These are phyloP conservation scores for Entrophospora sp. DNA, from an alignment of 192 early-diverging fungal species.

Conservation along the genomic window DNA sequence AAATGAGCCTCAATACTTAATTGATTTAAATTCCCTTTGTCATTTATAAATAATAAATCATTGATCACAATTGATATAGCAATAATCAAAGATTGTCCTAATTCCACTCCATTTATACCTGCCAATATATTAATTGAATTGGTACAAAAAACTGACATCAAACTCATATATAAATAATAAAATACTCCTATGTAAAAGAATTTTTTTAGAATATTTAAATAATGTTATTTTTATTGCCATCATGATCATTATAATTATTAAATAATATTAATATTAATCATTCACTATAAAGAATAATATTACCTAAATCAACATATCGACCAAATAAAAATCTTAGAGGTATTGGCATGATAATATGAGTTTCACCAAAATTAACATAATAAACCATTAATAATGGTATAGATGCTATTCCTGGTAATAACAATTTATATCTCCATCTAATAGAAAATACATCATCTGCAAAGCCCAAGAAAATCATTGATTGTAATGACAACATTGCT, in stretches of 20 bases:
- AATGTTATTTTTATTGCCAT: neutral
- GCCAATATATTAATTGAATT: slow-evolving; percentile 98
- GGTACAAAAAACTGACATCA: slow-evolving; percentile 89
- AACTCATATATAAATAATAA: slow-evolving; percentile 90
- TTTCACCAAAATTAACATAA: slow-evolving; percentile 79
- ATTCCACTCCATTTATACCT: slow-evolving; percentile 97
- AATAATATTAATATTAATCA: no score
- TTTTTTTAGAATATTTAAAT: neutral
- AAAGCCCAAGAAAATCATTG: slow-evolving; percentile 97
- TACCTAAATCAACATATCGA: slow-evolving; percentile 72
- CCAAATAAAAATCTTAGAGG: slow-evolving; percentile 68
- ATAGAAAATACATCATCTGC: slow-evolving; percentile 97
- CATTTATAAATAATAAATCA: slow-evolving; percentile 61
- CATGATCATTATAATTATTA: no score
- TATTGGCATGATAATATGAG: slow-evolving; percentile 80
- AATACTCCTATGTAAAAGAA: slow-evolving; percentile 44
- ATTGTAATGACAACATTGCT: slow-evolving; percentile 82
- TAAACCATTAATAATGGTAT: slow-evolving; percentile 93
- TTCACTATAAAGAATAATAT: no score
- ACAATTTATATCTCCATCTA: slow-evolving; percentile 91
- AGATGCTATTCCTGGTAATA: slow-evolving; percentile 85
- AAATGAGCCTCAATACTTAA: slow-evolving; percentile 54
- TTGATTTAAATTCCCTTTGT: no score
- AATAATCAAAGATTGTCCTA: slow-evolving; percentile 87
- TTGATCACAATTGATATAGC: slow-evolving; percentile 73